Evolutionary conservation across 352 stramenopile species (phyloP), one percentile per base, ranked within the genome.

Genomic region (Phytophthora fragariaefolia): DNA sequence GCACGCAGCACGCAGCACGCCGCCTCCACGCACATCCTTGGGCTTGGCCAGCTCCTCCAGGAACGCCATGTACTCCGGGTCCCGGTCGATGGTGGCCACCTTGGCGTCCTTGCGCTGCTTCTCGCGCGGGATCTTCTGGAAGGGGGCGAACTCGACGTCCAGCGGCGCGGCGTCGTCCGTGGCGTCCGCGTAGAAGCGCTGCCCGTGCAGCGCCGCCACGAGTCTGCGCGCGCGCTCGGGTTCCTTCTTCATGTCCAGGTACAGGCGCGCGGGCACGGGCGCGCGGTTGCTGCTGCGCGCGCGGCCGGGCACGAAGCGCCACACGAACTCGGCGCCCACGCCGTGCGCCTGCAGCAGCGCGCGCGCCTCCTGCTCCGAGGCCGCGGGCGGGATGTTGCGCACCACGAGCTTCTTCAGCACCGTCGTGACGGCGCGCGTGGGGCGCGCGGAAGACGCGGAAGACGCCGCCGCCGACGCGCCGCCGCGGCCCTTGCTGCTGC

Each of bases 41-140:
- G 83, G 81, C 65, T 85, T 87, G 30, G 60, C 28, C 27, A 96
- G 69, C 32, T 85, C 82, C 22, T 94, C 83, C 52, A 96, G 59
- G 62, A 94, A 94, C 18, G 79, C 79, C 17, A 92, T 18, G 50
- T 79, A 96, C 51, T 94, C 85, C 0, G 81, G 73, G 49, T 96
- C 87, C 26, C 78, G 74, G 34, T 92, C 82, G 43, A 93, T 88
- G 6, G 83, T 92, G 26, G 80, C 83, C 18, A 80, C 63, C 62
- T 96, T 96, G 23, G 81, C 73, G 59, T 96, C 87, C 43, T 90
- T 91, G 64, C 85, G 83, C 61, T 83, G 76, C 50, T 94, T 96
- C 51, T 96, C 85, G 13, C 85, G 80, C 26, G 85, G 80, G 23
- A 96, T 74, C 63, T 92, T 93, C 69, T 94, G 85, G 61, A 89